Evolutionary conservation across 257 asterid species (phyloP), one percentile per base, ranked within the genome.

Genomic region (Petunia secreta): DNA sequence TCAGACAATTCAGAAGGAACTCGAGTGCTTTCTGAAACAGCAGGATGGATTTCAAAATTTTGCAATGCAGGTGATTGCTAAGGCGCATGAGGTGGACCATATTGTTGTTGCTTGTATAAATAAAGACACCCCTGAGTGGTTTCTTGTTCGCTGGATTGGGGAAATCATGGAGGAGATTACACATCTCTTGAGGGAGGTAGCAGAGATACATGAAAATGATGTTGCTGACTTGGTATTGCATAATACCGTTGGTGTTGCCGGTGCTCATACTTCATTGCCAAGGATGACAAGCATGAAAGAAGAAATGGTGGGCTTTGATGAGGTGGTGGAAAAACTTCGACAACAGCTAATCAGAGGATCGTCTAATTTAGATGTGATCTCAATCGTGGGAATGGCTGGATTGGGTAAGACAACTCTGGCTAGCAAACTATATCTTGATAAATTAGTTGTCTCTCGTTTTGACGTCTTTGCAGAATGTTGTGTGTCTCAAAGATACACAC

Each of bases 351-450:
- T 11, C 1, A 57, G 63, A 39, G 81, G 80, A 54, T 25, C 60
- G 15, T 1, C 6, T n/a, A 9, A 40, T 6, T 58, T 80, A 2
- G 86, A 82, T 46, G 41, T 66, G 3, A 40, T 82, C 15, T 71
- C 87, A 14, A 74, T 89, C 3, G 82, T 54, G 34, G 88, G 92
- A n/a, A 87, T 87, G 90, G 77, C 88, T 46, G 90, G 90, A 59
- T 79, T 84, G 4, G 87, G 89, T 44, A 86, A 86, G 83, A 84
- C 85, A 14, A 86, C 89, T 13, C 13, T 86, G 10, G 88, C 89
- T 40, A 82, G 71, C 50, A 84, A 83, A 55, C 9, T 86, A 15
- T 86, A 66, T 80, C 16, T 69, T 44, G 76, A 82, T 63, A 57
- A 79, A 25, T 77, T n/a, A 5, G 11, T 82, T 63, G 55, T n/a